phyloP scores from a whole-genome alignment of 495 filamentous ascomycete species.

The Talaromyces wortmannii region DNA sequence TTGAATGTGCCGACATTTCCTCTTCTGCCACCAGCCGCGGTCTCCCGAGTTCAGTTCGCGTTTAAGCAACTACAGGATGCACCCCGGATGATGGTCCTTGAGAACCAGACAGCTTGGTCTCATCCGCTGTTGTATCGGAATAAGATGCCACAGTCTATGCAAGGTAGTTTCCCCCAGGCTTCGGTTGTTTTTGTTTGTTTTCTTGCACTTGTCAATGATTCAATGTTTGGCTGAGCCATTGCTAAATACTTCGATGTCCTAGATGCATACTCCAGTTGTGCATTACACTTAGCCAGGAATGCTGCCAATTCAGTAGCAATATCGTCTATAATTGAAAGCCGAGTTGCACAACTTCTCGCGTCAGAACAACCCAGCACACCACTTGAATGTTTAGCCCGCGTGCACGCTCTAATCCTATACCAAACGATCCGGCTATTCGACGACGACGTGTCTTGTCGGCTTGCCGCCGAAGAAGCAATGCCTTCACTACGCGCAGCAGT shows the following conservation, averaged over 20 bases:
- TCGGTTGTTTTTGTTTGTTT: background rate
- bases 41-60: slow-evolving; percentile 34
- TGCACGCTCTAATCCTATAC: slow-evolving; percentile 27
- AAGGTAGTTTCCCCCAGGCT: slow-evolving; percentile 24
- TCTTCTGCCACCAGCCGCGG: slow-evolving; percentile 9
- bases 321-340: slow-evolving; percentile 29
- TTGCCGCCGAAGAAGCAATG: slow-evolving; percentile 37
- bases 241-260: background rate
- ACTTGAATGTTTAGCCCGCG: slow-evolving; percentile 18
- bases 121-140: slow-evolving; percentile 38
- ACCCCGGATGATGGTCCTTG: slow-evolving; percentile 37
- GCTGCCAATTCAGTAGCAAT: slow-evolving; percentile 34
- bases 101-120: slow-evolving; percentile 42
- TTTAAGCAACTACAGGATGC: slow-evolving; percentile 32
- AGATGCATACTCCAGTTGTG: slow-evolving; percentile 44
- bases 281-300: slow-evolving; percentile 41
- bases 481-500: slow-evolving; percentile 24
- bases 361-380: slow-evolving; percentile 19
- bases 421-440: slow-evolving; percentile 51
- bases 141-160: slow-evolving; percentile 38
- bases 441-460: slow-evolving; percentile 43
- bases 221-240: background rate
- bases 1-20: background rate
- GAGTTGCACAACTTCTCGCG: slow-evolving; percentile 26
- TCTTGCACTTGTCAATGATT: background rate